Base-by-base conservation (phyloP, 2,329 filamentous ascomycete species). In the Exophiala bonariae region DNA sequence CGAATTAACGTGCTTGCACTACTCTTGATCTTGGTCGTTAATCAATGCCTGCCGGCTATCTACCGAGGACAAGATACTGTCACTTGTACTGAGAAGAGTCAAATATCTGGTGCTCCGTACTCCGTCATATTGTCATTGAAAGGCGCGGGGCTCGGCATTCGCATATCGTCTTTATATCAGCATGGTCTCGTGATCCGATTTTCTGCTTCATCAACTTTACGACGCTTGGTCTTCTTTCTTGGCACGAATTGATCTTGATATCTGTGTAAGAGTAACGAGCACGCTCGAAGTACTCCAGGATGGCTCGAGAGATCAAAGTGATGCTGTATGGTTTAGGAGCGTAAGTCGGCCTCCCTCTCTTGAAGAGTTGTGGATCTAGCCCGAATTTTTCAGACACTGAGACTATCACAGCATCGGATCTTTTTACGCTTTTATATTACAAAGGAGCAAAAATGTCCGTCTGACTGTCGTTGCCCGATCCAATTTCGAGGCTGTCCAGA, bases 381-480 rank as follows among this genome's bases (percentile, higher is more conserved):
- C n/a, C n/a, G n/a, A n/a, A n/a, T n/a, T n/a, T n/a, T n/a, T n/a
- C n/a, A n/a, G n/a, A n/a, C n/a, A n/a, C n/a, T n/a, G n/a, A n/a
- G n/a, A n/a, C n/a, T n/a, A n/a, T n/a, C n/a, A 4, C 36, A 80
- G 77, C 0, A 80, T 81, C 41, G 78, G 78, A 20, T 78, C 76
- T 2, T 81, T 81, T 53, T 81, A 81, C 56, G 74, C 76, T 6
- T 81, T 80, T 49, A 72, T 81, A 28, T 57, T 80, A 0, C 70
- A 66, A 42, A 69, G 73, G 2, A 65, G 61, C 23, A 52, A 67
- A 2, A 63, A 62, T 17, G 68, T 74, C 7, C 64, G 63, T 4
- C 49, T 75, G 13, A 71, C 68, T 0, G 71, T 74, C 0, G 66
- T 72, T 10, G 72, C 71, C 7, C 66, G 72, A 48, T 74, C 72